These are phyloP conservation scores for Vaccinium macrocarpon DNA, from an alignment of 148 eudicot species.

Conservation along the genomic window DNA sequence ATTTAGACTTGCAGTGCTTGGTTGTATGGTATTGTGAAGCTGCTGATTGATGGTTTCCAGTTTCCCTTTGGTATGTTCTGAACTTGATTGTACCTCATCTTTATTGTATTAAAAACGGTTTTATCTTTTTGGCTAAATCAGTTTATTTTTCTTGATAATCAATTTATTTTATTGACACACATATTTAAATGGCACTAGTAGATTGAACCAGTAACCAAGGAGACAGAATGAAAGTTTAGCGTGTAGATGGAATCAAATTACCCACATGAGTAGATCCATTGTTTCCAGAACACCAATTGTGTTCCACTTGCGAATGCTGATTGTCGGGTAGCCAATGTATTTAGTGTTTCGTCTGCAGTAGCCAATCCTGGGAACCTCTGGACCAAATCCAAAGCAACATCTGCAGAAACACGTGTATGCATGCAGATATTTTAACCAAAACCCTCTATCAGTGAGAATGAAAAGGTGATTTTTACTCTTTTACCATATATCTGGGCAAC, in stretches of 20 bases:
- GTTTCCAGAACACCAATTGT: not conserved
- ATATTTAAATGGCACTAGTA: not conserved
- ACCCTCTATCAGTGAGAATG: not conserved
- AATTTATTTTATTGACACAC: not conserved
- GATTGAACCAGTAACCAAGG: not conserved
- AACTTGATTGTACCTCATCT: not conserved
- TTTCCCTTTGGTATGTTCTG: not conserved
- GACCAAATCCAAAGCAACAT: conserved; percentile 16
- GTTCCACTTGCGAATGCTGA: conserved; percentile 13
- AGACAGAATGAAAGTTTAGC: not conserved
- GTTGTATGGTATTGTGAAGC: not conserved
- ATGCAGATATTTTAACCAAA: not conserved
- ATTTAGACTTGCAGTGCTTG: not conserved
- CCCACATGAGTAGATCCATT: conserved; percentile 18
- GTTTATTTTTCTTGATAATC: too few relatives aligned
- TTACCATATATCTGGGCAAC: conserved; percentile 19
- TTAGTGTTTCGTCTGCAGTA: not conserved
- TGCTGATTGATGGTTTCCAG: not conserved
- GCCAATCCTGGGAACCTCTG: not conserved
- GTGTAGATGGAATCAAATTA: not conserved
- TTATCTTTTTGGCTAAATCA: not conserved
- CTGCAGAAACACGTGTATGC: not conserved
- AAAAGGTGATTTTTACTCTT: not conserved
- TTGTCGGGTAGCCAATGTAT: conserved; percentile 14
- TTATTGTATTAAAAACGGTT: not conserved